Conservation (phyloP, 75 land plant species). For the Pseudotsuga menziesii region DNA sequence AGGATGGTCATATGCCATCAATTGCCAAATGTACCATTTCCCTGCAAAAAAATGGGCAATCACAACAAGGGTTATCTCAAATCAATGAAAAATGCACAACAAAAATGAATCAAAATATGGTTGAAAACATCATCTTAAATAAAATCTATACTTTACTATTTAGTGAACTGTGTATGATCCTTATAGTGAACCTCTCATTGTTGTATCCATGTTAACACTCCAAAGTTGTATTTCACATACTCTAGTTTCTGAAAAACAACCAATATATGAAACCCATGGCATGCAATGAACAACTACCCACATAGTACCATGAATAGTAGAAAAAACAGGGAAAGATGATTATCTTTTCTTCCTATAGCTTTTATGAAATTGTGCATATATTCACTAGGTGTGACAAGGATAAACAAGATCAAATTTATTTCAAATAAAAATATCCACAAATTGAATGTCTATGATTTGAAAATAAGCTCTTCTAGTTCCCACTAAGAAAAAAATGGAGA, state of each 20-base stretch:
- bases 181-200: neutral
- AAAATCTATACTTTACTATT: neutral
- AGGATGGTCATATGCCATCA: constrained; percentile 99
- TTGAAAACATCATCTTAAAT: neutral
- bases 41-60: constrained; percentile 30
- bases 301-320: neutral
- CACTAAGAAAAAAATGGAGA: no score
- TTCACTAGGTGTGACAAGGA: no score
- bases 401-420: no score
- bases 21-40: constrained; percentile 98
- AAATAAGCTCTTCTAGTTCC: no score
- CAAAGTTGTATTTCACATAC: constrained; percentile 91
- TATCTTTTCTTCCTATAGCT: no score
- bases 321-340: no score
- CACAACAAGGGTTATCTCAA: neutral
- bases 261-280: constrained; percentile 94
- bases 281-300: constrained; percentile 89
- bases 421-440: no score
- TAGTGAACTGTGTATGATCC: neutral
- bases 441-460: no score
- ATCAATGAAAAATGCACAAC: neutral
- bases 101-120: neutral
- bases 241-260: constrained; percentile 94
- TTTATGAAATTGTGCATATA: no score
- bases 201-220: neutral